Evolutionary conservation across 768 basidiomycete genomes (phyloP).

Genomic region (Hortiboletus campestris): DNA sequence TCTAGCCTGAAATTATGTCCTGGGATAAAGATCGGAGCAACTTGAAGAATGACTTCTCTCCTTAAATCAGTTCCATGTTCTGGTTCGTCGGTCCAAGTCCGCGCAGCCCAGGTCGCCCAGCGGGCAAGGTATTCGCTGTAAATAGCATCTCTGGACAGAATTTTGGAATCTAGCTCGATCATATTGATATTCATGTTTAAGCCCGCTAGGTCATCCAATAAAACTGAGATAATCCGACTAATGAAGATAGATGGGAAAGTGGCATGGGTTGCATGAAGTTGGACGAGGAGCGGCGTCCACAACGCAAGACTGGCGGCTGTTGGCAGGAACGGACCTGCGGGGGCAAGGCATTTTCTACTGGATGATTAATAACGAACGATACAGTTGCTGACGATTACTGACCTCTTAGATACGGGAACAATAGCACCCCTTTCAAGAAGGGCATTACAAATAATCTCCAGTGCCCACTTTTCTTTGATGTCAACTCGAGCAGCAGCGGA

Average conservation of each 20-base stretch:
- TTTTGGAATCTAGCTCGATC: slow-evolving; percentile 18
- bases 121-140: slow-evolving; percentile 62
- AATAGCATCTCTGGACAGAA: slow-evolving; percentile 36
- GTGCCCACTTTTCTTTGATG: slow-evolving; percentile 60
- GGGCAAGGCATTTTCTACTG: slow-evolving; percentile 54
- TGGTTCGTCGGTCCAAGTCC: slow-evolving; percentile 36
- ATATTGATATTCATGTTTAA: slow-evolving; percentile 14
- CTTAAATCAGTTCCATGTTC: slow-evolving; percentile 40
- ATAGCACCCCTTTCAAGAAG: slow-evolving; percentile 71
- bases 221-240: slow-evolving; percentile 40
- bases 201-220: slow-evolving; percentile 22
- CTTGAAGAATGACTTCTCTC: slow-evolving; percentile 42
- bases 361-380: slow-evolving; percentile 1
- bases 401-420: slow-evolving; percentile 87
- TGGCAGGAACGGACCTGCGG: slow-evolving; percentile 45
- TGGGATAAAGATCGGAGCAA: slow-evolving; percentile 52
- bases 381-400: slow-evolving; percentile 16
- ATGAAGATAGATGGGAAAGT: slow-evolving; percentile 52
- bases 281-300: slow-evolving; percentile 65
- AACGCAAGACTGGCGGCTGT: slow-evolving; percentile 51
- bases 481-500: slow-evolving; percentile 41
- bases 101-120: slow-evolving; percentile 66
- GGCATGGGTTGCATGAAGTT: slow-evolving; percentile 55
- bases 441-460: slow-evolving; percentile 64
- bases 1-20: slow-evolving; percentile 24